Evolutionary conservation across 2,329 filamentous ascomycete genomes (phyloP).

Genomic region (Beauveria medogensis): DNA sequence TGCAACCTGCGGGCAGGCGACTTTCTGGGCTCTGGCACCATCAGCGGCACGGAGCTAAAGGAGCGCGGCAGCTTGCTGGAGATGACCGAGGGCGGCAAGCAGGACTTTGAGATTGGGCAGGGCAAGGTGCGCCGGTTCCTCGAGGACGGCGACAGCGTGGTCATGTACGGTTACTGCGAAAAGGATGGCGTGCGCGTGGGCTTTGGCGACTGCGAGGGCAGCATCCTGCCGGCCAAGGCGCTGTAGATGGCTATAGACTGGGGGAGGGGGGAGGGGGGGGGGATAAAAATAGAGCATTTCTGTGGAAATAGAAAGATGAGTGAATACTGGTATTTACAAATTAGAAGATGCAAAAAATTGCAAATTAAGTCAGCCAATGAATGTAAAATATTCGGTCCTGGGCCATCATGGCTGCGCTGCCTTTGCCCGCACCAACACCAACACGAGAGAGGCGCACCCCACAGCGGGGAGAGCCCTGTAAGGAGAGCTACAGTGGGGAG

Average conservation of each 20-base stretch:
- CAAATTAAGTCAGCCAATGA: not conserved
- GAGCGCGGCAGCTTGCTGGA: slow-evolving; percentile 38
- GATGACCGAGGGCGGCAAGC: slow-evolving; percentile 37
- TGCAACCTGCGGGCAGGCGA: slow-evolving; percentile 64
- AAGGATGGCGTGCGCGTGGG: slow-evolving; percentile 28
- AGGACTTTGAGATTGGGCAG: slow-evolving; percentile 30
- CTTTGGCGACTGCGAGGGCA: slow-evolving; percentile 35
- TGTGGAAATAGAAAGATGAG: not conserved
- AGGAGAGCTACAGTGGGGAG: not conserved
- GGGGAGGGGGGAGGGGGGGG: not conserved
- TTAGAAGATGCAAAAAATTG: not conserved
- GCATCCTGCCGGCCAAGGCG: slow-evolving; percentile 17
- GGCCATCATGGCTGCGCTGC: no score
- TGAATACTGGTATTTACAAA: no score
- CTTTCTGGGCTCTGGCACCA: slow-evolving; percentile 48
- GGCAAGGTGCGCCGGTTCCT: slow-evolving; percentile 35
- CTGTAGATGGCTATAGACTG: not conserved
- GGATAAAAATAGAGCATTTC: not conserved
- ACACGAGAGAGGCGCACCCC: not conserved
- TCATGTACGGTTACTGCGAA: slow-evolving; percentile 29
- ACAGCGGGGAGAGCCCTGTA: not conserved
- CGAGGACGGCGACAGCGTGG: slow-evolving; percentile 38
- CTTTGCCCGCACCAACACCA: no score
- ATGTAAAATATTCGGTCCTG: not conserved
- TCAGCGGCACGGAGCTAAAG: slow-evolving; percentile 30